A percentile compares a stretch with the other conserved stretches of the same genome.
phyloP scores from a whole-genome alignment of 2,329 filamentous ascomycete genomes.

The Aspergillus pseudoviridinutans region DNA sequence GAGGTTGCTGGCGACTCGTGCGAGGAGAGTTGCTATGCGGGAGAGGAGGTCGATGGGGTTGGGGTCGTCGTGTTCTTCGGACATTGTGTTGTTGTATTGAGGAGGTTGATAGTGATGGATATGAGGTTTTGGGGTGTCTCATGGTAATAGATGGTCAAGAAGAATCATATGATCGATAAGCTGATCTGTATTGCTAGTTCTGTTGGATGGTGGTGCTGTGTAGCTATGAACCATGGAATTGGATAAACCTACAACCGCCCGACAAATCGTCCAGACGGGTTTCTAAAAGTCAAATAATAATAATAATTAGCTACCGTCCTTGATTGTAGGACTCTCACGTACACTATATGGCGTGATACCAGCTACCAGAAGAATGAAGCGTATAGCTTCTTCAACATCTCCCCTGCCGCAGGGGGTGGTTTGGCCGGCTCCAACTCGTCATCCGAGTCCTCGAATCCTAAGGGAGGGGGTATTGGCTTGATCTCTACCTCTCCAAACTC shows the following conservation, averaged over 20 bases:
- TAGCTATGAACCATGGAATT: background rate
- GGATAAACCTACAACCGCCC: background rate
- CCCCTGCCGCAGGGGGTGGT: background rate
- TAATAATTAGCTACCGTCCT: background rate
- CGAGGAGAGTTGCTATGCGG: background rate
- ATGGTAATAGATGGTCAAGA: background rate
- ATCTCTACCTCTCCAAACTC: background rate
- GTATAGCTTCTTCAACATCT: background rate
- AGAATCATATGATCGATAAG: background rate
- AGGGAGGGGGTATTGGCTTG: too few species aligned
- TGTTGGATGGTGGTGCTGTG: background rate
- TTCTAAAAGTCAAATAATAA: background rate
- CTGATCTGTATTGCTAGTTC: background rate
- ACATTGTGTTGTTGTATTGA: background rate
- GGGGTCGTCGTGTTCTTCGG: background rate
- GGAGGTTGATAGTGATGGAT: background rate
- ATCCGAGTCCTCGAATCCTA: too few species aligned
- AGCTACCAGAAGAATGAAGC: background rate
- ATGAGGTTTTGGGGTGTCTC: background rate
- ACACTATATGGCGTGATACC: background rate
- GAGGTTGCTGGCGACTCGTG: slow-evolving; percentile 8
- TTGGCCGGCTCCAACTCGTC: too few species aligned
- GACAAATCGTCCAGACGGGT: background rate
- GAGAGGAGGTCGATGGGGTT: slow-evolving; percentile 3
- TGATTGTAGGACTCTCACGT: background rate